phyloP scores from a whole-genome alignment of 192 early-diverging fungal species.

The Gigaspora rosea region DNA sequence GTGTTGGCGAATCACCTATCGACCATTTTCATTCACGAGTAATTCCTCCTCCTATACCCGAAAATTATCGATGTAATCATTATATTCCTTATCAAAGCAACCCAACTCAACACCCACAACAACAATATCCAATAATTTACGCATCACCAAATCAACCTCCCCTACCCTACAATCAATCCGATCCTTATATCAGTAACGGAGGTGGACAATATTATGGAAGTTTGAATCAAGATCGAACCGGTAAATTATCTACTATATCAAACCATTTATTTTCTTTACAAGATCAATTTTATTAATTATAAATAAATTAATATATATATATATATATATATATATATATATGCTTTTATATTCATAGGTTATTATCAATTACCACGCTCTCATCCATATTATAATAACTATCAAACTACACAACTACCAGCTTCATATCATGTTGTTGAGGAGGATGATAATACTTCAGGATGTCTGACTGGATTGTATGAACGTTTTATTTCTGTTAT shows the following conservation, averaged over 20 bases:
- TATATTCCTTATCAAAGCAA: slow-evolving; percentile 13
- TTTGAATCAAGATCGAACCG: slow-evolving; percentile 20
- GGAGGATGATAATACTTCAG: slow-evolving; percentile 13
- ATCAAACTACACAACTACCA: slow-evolving; percentile 9
- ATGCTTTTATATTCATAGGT: not conserved
- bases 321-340: no score
- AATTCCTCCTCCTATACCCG: slow-evolving; percentile 27
- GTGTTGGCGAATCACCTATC: not conserved
- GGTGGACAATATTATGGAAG: slow-evolving; percentile 13
- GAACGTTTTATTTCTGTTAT: slow-evolving; percentile 17
- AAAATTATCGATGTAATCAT: slow-evolving; percentile 31
- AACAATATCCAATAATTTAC: slow-evolving; percentile 28
- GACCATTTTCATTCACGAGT: not conserved
- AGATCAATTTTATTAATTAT: not conserved
- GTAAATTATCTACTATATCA: not conserved
- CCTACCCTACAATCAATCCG: slow-evolving; percentile 11
- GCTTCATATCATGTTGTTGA: not conserved
- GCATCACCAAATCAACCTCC: slow-evolving; percentile 29
- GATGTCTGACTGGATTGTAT: slow-evolving; percentile 33
- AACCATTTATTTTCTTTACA: not conserved
- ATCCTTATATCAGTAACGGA: not conserved
- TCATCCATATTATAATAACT: slow-evolving; percentile 23
- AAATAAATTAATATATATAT: not conserved
- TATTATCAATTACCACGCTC: slow-evolving; percentile 18
- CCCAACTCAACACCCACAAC: not conserved